Conservation (phyloP, 1,139 yeast genomes). For the Yamadazyma sp. region DNA sequence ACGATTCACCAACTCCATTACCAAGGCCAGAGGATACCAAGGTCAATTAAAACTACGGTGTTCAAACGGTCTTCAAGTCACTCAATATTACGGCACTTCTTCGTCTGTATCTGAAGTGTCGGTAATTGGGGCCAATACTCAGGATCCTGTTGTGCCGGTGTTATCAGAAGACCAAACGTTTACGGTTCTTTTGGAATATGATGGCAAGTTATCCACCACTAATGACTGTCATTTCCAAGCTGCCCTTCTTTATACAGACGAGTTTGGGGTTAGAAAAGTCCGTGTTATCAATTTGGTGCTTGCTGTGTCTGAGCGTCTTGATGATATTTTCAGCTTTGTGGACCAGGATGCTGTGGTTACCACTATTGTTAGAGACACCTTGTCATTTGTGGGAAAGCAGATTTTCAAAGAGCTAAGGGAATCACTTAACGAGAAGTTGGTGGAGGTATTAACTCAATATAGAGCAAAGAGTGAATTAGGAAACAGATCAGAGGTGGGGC, state of each 20-base stretch:
- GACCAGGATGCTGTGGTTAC: slow-evolving; percentile 80
- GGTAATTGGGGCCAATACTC: slow-evolving; percentile 34
- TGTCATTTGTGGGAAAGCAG: slow-evolving; percentile 59
- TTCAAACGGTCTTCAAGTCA: slow-evolving; percentile 83
- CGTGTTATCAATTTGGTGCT: slow-evolving; percentile 81
- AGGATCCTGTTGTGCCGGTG: slow-evolving; percentile 72
- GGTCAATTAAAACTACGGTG: slow-evolving; percentile 84
- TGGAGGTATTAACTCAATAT: slow-evolving; percentile 76
- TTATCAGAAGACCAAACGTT: slow-evolving; percentile 65
- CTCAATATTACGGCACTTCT: slow-evolving; percentile 67
- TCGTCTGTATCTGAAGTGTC: slow-evolving; percentile 28
- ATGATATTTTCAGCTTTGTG: slow-evolving; percentile 76
- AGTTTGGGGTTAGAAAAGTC: slow-evolving; percentile 74
- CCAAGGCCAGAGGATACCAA: slow-evolving; percentile 64
- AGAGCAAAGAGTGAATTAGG: slow-evolving; percentile 56
- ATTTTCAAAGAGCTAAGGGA: slow-evolving; percentile 64
- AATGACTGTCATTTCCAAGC: slow-evolving; percentile 90
- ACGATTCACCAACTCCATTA: slow-evolving; percentile 52
- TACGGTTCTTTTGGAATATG: slow-evolving; percentile 73
- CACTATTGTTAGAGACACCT: slow-evolving; percentile 70
- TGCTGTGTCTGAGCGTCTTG: slow-evolving; percentile 73
- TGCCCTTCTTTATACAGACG: slow-evolving; percentile 81
- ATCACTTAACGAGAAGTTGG: slow-evolving; percentile 62
- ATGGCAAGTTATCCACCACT: slow-evolving; percentile 69
- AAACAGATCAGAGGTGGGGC: slow-evolving; percentile 44